These are phyloP conservation scores for Syzygium grande DNA, from an alignment of 345 rosid genomes.

Conservation along the genomic window DNA sequence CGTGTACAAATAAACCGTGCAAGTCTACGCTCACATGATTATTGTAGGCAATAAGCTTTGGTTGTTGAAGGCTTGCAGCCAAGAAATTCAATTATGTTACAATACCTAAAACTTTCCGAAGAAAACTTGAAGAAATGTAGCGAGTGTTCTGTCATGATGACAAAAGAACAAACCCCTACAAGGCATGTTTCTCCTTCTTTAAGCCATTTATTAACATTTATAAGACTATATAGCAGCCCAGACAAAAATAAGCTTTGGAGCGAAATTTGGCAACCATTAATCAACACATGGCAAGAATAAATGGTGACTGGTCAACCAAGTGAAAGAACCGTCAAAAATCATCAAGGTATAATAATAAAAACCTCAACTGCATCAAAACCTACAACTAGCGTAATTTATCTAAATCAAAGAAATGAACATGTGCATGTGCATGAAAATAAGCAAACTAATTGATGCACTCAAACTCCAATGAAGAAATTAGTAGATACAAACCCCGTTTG, in stretches of 20 bases:
- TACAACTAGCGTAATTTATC: not conserved
- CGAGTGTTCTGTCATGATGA: not conserved
- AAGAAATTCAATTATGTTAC: not conserved
- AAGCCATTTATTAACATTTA: not conserved
- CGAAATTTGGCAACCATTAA: not conserved
- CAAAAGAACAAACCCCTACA: not conserved
- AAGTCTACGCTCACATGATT: not conserved
- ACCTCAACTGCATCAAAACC: not conserved
- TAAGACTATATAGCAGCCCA: not conserved
- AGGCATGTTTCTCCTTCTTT: not conserved
- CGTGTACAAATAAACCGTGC: not conserved
- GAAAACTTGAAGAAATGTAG: not conserved
- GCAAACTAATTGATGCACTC: not conserved
- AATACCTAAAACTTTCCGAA: not conserved
- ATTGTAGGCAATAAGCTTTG: not conserved
- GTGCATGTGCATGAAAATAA: not conserved
- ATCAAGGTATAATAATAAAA: not conserved
- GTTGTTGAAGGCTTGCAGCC: not conserved
- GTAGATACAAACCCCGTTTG: slow-evolving; percentile 44
- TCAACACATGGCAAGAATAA: not conserved
- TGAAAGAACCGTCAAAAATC: not conserved
- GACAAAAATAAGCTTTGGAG: not conserved
- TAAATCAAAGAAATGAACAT: not conserved
- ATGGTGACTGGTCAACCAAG: not conserved
- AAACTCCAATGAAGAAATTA: not conserved